Evolutionary conservation across 148 eudicot genomes (phyloP).

Genomic region (Camellia sinensis): DNA sequence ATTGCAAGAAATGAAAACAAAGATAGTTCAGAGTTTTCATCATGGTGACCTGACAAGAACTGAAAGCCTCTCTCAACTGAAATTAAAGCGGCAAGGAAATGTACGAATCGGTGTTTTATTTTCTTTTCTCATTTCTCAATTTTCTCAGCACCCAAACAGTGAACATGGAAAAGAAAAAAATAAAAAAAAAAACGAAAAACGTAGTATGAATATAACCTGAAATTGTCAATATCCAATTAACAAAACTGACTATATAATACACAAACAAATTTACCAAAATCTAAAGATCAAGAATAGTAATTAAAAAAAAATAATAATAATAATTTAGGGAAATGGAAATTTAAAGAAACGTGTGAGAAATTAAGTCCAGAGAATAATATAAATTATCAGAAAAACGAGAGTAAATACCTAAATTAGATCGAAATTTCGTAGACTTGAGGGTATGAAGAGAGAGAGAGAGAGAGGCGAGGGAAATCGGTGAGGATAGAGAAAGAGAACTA

Average conservation of each 20-base stretch:
- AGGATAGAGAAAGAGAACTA: background rate
- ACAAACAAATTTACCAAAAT: background rate
- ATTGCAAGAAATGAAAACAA: slow-evolving; percentile 9
- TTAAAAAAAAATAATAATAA: background rate
- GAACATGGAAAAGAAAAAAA: background rate
- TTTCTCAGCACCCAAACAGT: slow-evolving; percentile 9
- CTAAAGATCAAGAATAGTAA: background rate
- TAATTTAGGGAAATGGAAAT: background rate
- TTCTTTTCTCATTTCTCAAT: background rate
- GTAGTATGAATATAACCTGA: background rate
- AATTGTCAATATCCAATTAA: background rate
- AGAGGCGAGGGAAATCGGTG: background rate
- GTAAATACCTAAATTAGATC: background rate
- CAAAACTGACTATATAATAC: background rate
- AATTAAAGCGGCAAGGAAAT: background rate
- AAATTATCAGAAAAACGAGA: background rate
- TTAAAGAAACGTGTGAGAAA: background rate
- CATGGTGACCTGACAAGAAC: background rate
- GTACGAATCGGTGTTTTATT: background rate
- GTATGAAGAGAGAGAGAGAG: background rate
- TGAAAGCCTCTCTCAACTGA: too few relatives aligned
- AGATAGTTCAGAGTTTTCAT: background rate
- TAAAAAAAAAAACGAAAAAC: background rate
- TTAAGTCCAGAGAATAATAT: too few relatives aligned
- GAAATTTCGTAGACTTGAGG: background rate